Conservation (phyloP, 129 eudicot genomes). For the Pseudognaphalium luteoalbum region DNA sequence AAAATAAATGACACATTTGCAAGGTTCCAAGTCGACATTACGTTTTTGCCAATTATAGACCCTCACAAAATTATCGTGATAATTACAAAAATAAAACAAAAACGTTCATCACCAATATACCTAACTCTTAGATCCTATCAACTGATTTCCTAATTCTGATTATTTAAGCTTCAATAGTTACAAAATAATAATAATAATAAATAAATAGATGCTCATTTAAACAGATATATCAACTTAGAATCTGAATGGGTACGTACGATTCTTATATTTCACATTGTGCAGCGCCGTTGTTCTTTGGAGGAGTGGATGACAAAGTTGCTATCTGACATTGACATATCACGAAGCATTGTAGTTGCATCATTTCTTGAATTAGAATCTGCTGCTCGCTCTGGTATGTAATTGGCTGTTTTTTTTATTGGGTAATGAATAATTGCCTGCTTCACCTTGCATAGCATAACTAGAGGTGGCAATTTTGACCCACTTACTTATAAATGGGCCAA, state of each 20-base stretch:
- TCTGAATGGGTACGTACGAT: conserved; percentile 5
- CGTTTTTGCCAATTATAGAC: background rate
- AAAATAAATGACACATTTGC: background rate
- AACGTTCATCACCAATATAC: background rate
- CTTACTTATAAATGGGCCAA: background rate
- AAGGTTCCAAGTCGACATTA: background rate
- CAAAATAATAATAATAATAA: background rate
- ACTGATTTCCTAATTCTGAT: background rate
- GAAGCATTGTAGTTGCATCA: conserved; percentile 87
- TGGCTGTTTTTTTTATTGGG: too few species aligned
- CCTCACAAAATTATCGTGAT: background rate
- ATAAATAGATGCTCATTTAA: background rate
- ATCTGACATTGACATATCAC: conserved; percentile 84
- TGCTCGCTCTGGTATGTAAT: conserved; percentile 87
- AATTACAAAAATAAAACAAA: background rate
- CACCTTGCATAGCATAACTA: conserved; percentile 13
- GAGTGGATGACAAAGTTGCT: conserved; percentile 87
- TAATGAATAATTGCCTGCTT: conserved; percentile 28
- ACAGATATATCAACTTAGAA: background rate
- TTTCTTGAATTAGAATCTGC: conserved; percentile 97
- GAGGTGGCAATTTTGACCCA: conserved; percentile 7
- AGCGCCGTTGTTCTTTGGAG: conserved; percentile 87
- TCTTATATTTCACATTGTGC: conserved; percentile 28
- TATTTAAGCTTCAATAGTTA: background rate
- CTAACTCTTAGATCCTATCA: background rate